Conservation (phyloP, 2,329 filamentous ascomycete genomes). For the Ceratocystis destructans region DNA sequence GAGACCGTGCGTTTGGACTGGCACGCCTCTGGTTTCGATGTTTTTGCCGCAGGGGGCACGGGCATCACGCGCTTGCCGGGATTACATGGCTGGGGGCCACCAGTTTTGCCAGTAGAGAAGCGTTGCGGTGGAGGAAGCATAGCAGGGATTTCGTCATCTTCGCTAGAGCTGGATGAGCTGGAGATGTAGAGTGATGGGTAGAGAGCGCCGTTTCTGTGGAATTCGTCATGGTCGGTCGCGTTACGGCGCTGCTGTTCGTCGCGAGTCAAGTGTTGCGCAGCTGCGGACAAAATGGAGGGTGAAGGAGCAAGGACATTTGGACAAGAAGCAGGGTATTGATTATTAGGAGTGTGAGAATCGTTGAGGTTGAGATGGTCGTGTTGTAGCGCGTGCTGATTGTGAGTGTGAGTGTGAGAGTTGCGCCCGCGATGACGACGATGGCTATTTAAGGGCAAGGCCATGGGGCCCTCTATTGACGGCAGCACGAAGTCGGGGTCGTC, state of each 20-base stretch:
- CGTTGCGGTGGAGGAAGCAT: conserved; percentile 12
- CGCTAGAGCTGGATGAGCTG: background rate
- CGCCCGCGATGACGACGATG: background rate
- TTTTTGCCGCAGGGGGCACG: background rate
- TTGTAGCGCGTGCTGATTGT: background rate
- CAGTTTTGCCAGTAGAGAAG: conserved; percentile 11
- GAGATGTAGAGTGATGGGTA: background rate
- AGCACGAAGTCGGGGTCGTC: conserved; percentile 13
- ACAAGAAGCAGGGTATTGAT: background rate
- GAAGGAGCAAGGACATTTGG: too few relatives aligned
- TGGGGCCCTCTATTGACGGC: conserved; percentile 11
- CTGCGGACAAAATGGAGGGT: too few relatives aligned
- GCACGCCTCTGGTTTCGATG: background rate
- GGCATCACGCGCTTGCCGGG: conserved; percentile 6
- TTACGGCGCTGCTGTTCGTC: too few relatives aligned
- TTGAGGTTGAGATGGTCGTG: background rate
- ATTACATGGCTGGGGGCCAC: background rate
- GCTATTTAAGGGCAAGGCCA: background rate
- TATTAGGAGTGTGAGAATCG: background rate
- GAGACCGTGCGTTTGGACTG: background rate
- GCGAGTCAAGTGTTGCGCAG: too few relatives aligned
- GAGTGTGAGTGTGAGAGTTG: background rate
- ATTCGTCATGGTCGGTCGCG: background rate
- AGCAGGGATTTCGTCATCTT: conserved; percentile 16
- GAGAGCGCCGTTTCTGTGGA: background rate